A percentile compares a stretch with the other conserved stretches of the same genome.
Evolutionary conservation across 768 basidiomycete genomes (phyloP).

Genomic region (Dictyophora rubrovolvata): DNA sequence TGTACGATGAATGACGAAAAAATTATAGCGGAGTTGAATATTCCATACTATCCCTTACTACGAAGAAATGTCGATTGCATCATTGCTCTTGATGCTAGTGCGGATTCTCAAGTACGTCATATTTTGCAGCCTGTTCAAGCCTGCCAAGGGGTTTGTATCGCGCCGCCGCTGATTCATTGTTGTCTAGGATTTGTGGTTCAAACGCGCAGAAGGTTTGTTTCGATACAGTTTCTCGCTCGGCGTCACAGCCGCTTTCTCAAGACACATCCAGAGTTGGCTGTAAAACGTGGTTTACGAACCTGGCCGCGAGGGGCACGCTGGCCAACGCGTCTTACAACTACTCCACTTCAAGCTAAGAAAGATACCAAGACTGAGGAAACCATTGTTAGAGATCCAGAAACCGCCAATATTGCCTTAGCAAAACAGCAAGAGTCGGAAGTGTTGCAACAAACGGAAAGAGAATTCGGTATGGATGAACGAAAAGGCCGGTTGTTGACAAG

Average conservation of each 20-base stretch:
- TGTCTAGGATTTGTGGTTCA: conserved; percentile 20
- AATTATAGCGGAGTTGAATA: conserved; percentile 16
- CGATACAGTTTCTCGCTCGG: background rate
- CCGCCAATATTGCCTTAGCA: conserved; percentile 12
- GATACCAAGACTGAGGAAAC: background rate
- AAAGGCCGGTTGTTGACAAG: background rate
- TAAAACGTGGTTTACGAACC: conserved; percentile 4
- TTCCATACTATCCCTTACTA: conserved; percentile 20
- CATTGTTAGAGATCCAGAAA: background rate
- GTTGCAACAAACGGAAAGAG: conserved; percentile 11
- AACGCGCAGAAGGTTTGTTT: conserved; percentile 17
- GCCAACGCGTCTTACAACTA: conserved; percentile 9
- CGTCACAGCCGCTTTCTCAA: background rate
- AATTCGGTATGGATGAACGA: background rate
- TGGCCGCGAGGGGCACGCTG: conserved; percentile 17
- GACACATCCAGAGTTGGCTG: conserved; percentile 10
- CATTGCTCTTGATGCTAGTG: conserved; percentile 19
- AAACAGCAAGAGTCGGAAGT: conserved; percentile 13
- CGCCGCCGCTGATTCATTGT: background rate
- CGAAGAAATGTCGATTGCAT: conserved; percentile 19
- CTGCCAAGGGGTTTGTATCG: conserved; percentile 10
- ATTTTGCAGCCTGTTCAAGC: conserved; percentile 7
- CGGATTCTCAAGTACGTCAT: conserved; percentile 13
- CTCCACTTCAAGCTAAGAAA: background rate
- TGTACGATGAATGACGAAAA: background rate